Evolutionary conservation across 176 grass and related monocot species (phyloP).

Genomic region (Eragrostis nindensis): DNA sequence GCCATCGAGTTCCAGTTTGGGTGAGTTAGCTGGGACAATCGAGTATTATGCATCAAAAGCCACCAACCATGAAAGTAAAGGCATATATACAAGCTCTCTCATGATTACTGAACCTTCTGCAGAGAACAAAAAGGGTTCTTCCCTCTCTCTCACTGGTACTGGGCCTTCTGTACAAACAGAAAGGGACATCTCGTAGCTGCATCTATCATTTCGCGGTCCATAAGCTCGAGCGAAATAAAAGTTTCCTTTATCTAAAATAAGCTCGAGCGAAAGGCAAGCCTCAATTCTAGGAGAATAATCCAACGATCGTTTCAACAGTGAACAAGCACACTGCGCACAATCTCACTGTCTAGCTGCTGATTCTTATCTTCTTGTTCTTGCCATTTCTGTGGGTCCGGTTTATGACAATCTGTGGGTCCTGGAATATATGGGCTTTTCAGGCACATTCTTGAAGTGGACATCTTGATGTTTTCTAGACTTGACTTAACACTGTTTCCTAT

Average conservation of each 20-base stretch:
- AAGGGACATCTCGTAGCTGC: conserved; percentile 32
- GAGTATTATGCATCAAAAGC: conserved; percentile 36
- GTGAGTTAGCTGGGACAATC: conserved; percentile 30
- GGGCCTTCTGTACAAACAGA: conserved; percentile 33
- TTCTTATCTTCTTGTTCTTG: conserved; percentile 38
- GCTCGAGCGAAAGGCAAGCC: conserved; percentile 27
- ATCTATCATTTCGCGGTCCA: conserved; percentile 42
- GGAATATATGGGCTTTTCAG: conserved; percentile 23
- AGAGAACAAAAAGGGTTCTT: not conserved
- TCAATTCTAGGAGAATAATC: conserved; percentile 28
- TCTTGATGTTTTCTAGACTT: conserved; percentile 25
- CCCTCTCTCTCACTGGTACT: not conserved
- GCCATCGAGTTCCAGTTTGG: conserved; percentile 19
- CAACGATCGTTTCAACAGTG: conserved; percentile 33
- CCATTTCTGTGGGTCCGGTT: not conserved
- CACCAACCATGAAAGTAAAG: conserved; percentile 42
- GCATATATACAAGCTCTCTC: conserved; percentile 37
- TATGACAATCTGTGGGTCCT: conserved; percentile 31
- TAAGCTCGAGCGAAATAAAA: no score
- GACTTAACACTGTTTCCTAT: conserved; percentile 14
- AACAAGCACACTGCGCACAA: conserved; percentile 7
- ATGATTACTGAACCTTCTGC: conserved; percentile 45
- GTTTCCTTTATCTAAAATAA: no score
- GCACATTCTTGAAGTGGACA: conserved; percentile 38
- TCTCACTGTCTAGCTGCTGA: conserved; percentile 19